These are phyloP conservation scores for Smallanthus sonchifolius DNA, from an alignment of 129 eudicot genomes.

Conservation along the genomic window DNA sequence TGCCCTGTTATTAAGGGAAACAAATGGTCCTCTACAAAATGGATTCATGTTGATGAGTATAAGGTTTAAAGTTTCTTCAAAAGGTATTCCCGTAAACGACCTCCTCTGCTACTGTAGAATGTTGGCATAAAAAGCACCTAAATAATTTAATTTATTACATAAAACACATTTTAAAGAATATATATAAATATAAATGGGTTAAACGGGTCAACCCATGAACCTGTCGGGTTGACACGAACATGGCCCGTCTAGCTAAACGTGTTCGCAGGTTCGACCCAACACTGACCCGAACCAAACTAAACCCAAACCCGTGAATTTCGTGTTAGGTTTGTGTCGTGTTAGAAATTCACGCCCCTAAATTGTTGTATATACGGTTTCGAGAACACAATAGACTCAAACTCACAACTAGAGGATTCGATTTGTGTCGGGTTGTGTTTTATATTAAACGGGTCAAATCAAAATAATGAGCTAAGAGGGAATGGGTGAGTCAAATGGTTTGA, in stretches of 20 bases:
- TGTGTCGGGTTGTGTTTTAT: not conserved
- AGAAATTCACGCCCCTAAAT: too few species aligned
- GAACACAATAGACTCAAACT: not conserved
- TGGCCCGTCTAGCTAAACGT: too few species aligned
- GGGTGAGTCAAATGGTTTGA: not conserved
- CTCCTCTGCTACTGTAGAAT: not conserved
- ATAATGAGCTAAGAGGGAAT: not conserved
- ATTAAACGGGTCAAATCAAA: not conserved
- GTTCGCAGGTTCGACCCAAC: too few species aligned
- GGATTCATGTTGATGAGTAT: constrained; percentile 74
- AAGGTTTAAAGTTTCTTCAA: constrained; percentile 23
- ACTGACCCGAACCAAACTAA: too few species aligned
- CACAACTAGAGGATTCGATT: not conserved
- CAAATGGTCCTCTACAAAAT: constrained; percentile 85
- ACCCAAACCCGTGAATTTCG: too few species aligned
- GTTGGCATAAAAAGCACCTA: too few species aligned
- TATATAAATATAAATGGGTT: too few species aligned
- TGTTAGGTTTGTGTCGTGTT: too few species aligned
- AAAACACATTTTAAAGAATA: too few species aligned
- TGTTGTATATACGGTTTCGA: not conserved
- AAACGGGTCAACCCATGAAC: too few species aligned
- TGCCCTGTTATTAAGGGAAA: constrained; percentile 85
- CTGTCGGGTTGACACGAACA: too few species aligned
- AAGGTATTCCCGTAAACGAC: constrained; percentile 26
- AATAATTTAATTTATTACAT: too few species aligned